phyloP scores from a whole-genome alignment of 495 filamentous ascomycete species.

The Aspergillus nidulans region DNA sequence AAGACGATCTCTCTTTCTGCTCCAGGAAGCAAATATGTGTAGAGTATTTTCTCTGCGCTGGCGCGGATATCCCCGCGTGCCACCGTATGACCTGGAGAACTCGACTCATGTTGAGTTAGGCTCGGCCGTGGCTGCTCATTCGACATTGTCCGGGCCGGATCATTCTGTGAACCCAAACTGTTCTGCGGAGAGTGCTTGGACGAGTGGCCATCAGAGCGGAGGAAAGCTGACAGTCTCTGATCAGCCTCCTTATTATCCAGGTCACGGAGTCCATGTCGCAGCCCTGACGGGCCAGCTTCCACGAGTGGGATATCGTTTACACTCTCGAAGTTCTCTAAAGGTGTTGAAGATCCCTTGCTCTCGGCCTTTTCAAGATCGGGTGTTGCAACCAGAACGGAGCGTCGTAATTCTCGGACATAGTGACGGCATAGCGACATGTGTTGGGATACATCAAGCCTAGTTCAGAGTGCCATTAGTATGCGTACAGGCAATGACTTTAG shows the following conservation, averaged over 20 bases:
- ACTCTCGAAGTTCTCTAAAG: conserved; percentile 69
- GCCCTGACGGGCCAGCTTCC: conserved; percentile 42
- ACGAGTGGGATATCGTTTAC: conserved; percentile 52
- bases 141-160: conserved; percentile 27
- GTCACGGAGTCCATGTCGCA: conserved; percentile 33
- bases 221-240: conserved; percentile 81
- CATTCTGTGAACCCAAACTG: conserved; percentile 55
- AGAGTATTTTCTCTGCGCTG: conserved; percentile 95
- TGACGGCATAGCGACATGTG: conserved; percentile 98
- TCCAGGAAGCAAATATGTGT: conserved; percentile 87
- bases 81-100: conserved; percentile 80
- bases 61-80: conserved; percentile 80
- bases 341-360: conserved; percentile 77
- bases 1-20: conserved; percentile 93
- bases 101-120: conserved; percentile 52
- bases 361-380: conserved; percentile 79
- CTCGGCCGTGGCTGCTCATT: conserved; percentile 63
- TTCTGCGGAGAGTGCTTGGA: conserved; percentile 64
- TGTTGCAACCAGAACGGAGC: conserved; percentile 88
- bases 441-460: conserved; percentile 97
- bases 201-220: conserved; percentile 64
- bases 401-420: conserved; percentile 91
- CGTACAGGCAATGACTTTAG: neutral
- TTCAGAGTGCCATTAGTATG: conserved; percentile 4
- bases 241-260: conserved; percentile 63